These are phyloP conservation scores for Ophiorrhiza pumila DNA, from an alignment of 257 asterid species.

Conservation along the genomic window DNA sequence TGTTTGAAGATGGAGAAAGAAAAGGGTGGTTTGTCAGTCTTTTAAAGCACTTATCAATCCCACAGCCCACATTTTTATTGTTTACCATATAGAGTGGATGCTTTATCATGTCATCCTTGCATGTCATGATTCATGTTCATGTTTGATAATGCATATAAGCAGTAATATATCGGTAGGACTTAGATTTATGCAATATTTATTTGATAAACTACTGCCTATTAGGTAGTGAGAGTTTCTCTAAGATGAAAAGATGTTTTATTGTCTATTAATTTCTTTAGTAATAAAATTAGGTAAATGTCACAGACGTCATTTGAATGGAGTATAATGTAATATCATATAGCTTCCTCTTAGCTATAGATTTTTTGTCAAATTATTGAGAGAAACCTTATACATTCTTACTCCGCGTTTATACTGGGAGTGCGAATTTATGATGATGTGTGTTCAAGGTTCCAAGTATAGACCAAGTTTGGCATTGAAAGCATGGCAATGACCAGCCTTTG, in stretches of 20 bases:
- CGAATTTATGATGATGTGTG: too few relatives aligned
- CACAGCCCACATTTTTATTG: neutral
- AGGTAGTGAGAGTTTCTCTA: neutral
- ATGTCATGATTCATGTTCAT: neutral
- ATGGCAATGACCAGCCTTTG: too few relatives aligned
- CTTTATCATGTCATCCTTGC: neutral
- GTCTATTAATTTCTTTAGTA: neutral
- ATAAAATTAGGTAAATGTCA: neutral
- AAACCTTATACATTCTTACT: too few relatives aligned
- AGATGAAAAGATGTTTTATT: neutral
- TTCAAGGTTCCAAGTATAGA: too few relatives aligned
- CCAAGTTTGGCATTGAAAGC: too few relatives aligned
- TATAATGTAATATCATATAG: too few relatives aligned
- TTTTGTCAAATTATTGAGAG: too few relatives aligned
- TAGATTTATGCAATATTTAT: neutral
- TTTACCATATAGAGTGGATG: neutral
- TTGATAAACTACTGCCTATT: neutral
- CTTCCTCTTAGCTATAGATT: too few relatives aligned
- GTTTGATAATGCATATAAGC: neutral
- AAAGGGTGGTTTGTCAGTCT: neutral
- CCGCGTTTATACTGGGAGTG: too few relatives aligned
- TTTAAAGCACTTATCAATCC: neutral
- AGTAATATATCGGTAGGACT: neutral
- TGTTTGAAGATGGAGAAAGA: too few relatives aligned
- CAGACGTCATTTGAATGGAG: neutral